Evolutionary conservation across 1,284 basidiomycete genomes (phyloP), one percentile per base, ranked within the genome.

Genomic region (Earliella scabrosa): DNA sequence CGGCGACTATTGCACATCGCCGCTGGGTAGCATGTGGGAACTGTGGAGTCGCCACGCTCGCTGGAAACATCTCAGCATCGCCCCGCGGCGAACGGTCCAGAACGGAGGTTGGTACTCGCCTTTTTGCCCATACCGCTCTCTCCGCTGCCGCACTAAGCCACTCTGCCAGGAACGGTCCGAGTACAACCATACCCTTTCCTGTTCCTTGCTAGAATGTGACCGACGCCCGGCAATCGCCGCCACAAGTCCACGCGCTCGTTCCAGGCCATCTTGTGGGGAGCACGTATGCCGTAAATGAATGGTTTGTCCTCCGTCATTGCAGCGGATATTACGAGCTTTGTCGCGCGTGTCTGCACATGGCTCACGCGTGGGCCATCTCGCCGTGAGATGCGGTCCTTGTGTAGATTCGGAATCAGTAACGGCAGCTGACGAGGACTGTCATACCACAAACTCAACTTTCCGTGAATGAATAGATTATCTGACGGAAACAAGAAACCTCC

Each of bases 21-120:
- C 56, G 47, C 46, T 46, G 36, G 36, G 34, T 45, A 43, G 50
- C 50, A 59, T 59, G 54, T 60, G 58, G 58, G 58, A 60, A 60
- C 45, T 57, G 55, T 57, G 59, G 59, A 60, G 59, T 54, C 45
- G 46, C 35, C 55, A 35, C 44, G 55, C 55, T 35, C 48, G 40
- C 43, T 57, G 52, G 51, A 49, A 52, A 45, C 40, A 45, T 47
- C 35, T 39, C 39, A 54, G 49, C 45, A 32, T 40, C 21, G 21
- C 21, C 21, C 40, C 23, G 23, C 48, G 16, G 51, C 20, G 45
- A 52, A 45, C 16, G 52, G 57, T 39, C 56, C 53, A 54, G 59
- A 53, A 40, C 50, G 44, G 23, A 34, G 38, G 34, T 34, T 18
- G 29, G 44, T 23, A 39, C 48, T 23, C 18, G 20, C 44, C 51